Percentiles rank a stretch among this genome's conserved stretches.
These are phyloP conservation scores for Saccharomycodes ludwigii DNA, from an alignment of 805 yeast species.

Conservation along the genomic window DNA sequence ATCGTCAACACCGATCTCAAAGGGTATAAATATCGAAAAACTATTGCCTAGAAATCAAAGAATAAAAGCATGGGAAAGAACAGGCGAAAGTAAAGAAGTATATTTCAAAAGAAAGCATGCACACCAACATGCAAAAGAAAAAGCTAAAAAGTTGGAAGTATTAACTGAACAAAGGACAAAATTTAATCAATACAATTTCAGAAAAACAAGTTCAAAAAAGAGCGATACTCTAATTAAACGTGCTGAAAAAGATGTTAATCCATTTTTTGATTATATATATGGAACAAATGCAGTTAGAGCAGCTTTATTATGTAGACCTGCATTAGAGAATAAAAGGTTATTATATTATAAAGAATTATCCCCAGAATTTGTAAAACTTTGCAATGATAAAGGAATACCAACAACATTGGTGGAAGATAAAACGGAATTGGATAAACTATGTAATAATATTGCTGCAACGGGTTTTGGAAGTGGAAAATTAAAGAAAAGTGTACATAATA, in stretches of 20 bases:
- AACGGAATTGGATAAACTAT: constrained; percentile 45
- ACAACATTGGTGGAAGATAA: constrained; percentile 14
- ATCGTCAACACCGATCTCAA: no score
- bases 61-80: constrained; percentile 55
- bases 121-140: constrained; percentile 47
- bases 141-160: constrained; percentile 16
- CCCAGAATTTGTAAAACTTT: constrained; percentile 33
- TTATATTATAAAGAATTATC: constrained; percentile 31
- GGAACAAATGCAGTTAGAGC: constrained; percentile 70
- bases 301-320: constrained; percentile 44
- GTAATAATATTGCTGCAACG: constrained; percentile 38
- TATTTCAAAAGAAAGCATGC: constrained; percentile 54
- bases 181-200: no score
- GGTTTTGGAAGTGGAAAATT: not conserved
- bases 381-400: constrained; percentile 24
- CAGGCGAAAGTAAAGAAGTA: constrained; percentile 46
- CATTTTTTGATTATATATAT: constrained; percentile 54
- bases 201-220: constrained; percentile 4
- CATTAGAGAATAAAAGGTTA: constrained; percentile 41
- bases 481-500: constrained; percentile 58
- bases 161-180: constrained; percentile 10
- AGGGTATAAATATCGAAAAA: not conserved
- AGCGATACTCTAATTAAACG: constrained; percentile 4
- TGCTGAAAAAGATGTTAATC: constrained; percentile 22
- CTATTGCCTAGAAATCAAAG: constrained; percentile 11